Evolutionary conservation across 2,329 filamentous ascomycete species (phyloP).

Genomic region (Scorias spongiosa): DNA sequence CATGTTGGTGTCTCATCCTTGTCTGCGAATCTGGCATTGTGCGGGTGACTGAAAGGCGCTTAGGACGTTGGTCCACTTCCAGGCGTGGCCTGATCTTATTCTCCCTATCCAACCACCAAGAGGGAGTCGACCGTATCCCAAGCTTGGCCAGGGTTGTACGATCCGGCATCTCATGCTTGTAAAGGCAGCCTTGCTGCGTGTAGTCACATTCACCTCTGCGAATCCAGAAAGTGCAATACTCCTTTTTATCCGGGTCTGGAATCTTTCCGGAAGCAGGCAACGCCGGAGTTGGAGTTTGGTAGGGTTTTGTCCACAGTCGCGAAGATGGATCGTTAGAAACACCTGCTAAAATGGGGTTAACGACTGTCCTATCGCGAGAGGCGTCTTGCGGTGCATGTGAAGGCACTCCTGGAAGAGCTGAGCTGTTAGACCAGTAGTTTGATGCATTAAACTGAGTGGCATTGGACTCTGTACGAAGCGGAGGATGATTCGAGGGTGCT

Average conservation of each 20-base stretch:
- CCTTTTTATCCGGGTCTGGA: slow-evolving; percentile 41
- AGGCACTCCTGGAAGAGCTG: neutral
- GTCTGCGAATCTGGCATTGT: neutral
- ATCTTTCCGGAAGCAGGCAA: slow-evolving; percentile 23
- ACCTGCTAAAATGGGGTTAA: slow-evolving; percentile 2
- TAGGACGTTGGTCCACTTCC: neutral
- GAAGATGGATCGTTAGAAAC: slow-evolving; percentile 14
- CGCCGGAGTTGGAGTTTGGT: slow-evolving; percentile 7
- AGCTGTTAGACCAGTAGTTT: slow-evolving; percentile 1
- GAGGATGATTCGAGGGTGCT: neutral
- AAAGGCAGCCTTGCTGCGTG: slow-evolving; percentile 71
- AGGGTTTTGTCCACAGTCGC: slow-evolving; percentile 13
- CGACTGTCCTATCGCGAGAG: neutral
- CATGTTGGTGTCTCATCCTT: neutral
- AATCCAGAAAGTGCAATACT: slow-evolving; percentile 84
- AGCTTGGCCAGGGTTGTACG: slow-evolving; percentile 49
- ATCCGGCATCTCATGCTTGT: slow-evolving; percentile 84
- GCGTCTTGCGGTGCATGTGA: neutral
- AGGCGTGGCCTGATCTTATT: slow-evolving; percentile 12
- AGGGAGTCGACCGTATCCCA: slow-evolving; percentile 45
- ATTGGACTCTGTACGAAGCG: neutral
- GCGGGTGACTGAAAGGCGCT: neutral
- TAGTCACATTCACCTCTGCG: slow-evolving; percentile 74
- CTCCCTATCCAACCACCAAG: slow-evolving; percentile 40
- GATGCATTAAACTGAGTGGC: neutral